Evolutionary conservation across 2,329 filamentous ascomycete species (phyloP), one percentile per base, ranked within the genome.

Genomic region (Curvularia sp.): DNA sequence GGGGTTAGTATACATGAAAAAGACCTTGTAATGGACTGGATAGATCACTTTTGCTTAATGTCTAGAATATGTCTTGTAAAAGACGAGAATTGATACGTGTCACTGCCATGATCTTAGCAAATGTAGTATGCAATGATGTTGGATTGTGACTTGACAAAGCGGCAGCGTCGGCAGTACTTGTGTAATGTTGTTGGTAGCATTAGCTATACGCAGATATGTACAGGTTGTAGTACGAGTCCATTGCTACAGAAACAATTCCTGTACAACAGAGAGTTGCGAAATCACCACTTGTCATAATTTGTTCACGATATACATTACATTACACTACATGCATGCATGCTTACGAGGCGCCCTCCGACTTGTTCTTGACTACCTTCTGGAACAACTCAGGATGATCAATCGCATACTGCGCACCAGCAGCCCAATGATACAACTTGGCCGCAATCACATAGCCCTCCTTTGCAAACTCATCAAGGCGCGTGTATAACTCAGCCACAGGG

Each of bases 351-450:
- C 41, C 9, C 21, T n/a, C 41, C 2, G 21, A 8, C 18, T 43
- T 32, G 49, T 49, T 51, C 10, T 49, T 36, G 3, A 13, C 55
- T 15, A n/a, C 42, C 42, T 62, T 58, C 5, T 46, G 57, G 43
- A 70, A 69, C 48, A 70, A 32, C 39, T 65, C 67, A 0, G 68
- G 68, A 48, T 70, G 62, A 18, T 70, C 65, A 46, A 69, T 58
- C 13, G 69, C 68, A 57, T 64, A 72, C 64, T 61, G 52, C 41
- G 70, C 67, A 1, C 69, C 69, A 3, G 68, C 68, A 45, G 69
- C 69, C 64, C 68, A 72, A 60, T 72, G 69, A 56, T 69, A 72
- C 57, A 72, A 51, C 52, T 72, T 72, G 0, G 69, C 69, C 19
- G 69, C 68, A 54, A 72, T 62, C 6, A 72, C 65, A 55, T 67